These are phyloP conservation scores for Spiraea crenata DNA, from an alignment of 331 rosid genomes.

Conservation along the genomic window DNA sequence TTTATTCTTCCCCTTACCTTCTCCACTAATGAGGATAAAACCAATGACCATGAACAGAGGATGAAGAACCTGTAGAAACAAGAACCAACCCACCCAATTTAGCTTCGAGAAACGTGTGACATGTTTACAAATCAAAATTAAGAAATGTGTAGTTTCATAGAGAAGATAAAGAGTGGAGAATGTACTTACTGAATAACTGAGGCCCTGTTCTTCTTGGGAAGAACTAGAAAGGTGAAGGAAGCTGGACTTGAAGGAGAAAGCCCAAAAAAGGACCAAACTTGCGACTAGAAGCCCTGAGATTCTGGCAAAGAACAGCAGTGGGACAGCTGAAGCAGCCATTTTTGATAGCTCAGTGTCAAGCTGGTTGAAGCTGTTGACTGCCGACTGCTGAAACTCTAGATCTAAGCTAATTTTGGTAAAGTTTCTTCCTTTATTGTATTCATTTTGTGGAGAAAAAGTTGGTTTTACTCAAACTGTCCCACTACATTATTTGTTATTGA, in stretches of 20 bases:
- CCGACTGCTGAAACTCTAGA: constrained; percentile 32
- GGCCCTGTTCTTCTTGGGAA: constrained; percentile 35
- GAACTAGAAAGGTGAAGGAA: constrained; percentile 47
- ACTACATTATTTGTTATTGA: neutral
- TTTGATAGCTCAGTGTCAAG: constrained; percentile 3
- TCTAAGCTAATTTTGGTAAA: constrained; percentile 8
- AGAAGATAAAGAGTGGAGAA: neutral
- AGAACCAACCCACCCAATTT: neutral
- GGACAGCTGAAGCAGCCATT: constrained; percentile 26
- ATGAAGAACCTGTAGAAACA: constrained; percentile 64
- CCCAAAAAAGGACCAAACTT: constrained; percentile 60
- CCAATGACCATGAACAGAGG: constrained; percentile 93
- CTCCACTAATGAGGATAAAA: constrained; percentile 81
- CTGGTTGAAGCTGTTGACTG: neutral
- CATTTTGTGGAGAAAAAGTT: neutral
- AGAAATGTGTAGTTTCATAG: neutral
- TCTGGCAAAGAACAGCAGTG: constrained; percentile 57
- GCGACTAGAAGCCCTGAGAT: constrained; percentile 57
- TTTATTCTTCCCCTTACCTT: constrained; percentile 45
- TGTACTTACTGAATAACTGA: constrained; percentile 50
- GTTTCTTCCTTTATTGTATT: neutral
- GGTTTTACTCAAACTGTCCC: neutral
- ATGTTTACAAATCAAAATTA: neutral
- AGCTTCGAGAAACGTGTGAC: neutral
- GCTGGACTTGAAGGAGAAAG: constrained; percentile 64